Evolutionary conservation across 75 land plant species (phyloP), one percentile per base, ranked within the genome.

Genomic region (Sequoiadendron giganteum): DNA sequence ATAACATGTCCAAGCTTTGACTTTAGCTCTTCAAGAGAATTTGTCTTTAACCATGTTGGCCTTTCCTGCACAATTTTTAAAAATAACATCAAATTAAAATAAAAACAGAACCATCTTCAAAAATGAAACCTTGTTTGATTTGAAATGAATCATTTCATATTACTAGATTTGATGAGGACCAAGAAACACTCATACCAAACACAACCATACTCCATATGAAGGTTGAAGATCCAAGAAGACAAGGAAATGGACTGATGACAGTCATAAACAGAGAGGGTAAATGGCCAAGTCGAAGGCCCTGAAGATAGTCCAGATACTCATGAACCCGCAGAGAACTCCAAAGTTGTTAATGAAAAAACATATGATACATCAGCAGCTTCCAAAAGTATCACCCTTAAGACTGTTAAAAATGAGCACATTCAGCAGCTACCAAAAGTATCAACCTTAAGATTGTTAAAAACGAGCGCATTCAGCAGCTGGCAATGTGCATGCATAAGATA

Each of bases 1-100:
- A 97, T 96, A 7, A 96, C 99, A 91, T 97, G 99, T 40, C 99
- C 99, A 42, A 97, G 91, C 87, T 97, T 97, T 10, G 99, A 91
- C 90, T 97, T 97, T 88, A 97, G 87, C 78, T 95, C 96, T 70
- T 96, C 94, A 56, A 97, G 93, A 0, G 97, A 90, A 80, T 90
- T 89, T 58, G 95, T 93, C 54, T 94, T 92, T 76, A 97, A 86
- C 97, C 98, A 97, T 85, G 86, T 89, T 68, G 98, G 98, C 56
- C 97, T 76, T 88, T 92, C 95, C 98, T 97, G 91, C 84, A 88
- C 87, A 47, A 48, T 56, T 58, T 72, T 42, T 47, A 52, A 47
- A 40, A 55, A 19, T 85, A 86, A 34, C 61, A 39, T 14, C 32
- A 84, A 15, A n/a, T 14, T n/a, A 16, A 45, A 45, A 84, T 40